phyloP scores from a whole-genome alignment of 1,139 yeast genomes.

The Debaryomyces sp. region DNA sequence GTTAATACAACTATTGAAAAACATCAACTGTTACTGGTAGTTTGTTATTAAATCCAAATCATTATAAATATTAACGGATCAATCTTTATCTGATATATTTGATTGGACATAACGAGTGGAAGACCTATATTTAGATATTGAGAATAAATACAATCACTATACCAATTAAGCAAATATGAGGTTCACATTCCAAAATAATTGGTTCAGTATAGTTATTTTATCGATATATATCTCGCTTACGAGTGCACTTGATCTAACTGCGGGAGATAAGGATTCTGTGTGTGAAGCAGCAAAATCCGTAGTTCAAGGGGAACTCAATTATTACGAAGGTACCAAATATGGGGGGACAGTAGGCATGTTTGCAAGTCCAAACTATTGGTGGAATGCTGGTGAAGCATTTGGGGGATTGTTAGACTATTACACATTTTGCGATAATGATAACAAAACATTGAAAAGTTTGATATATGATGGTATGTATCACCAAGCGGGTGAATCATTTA shows the following conservation, averaged over 20 bases:
- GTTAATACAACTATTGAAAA: neutral
- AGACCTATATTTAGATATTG: constrained; percentile 1
- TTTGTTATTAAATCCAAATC: neutral
- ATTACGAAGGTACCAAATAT: constrained; percentile 52
- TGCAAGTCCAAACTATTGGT: constrained; percentile 65
- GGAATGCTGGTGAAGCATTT: constrained; percentile 73
- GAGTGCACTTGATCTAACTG: constrained; percentile 20
- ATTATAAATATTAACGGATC: neutral
- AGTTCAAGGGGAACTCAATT: constrained; percentile 57
- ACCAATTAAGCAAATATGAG: neutral
- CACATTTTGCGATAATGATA: constrained; percentile 48
- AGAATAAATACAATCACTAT: neutral
- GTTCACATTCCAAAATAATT: neutral
- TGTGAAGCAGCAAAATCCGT: constrained; percentile 55
- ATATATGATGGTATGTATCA: constrained; percentile 47
- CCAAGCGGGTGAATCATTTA: constrained; percentile 55
- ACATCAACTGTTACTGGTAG: neutral
- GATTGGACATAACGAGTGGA: neutral
- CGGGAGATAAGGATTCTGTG: constrained; percentile 30
- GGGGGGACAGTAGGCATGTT: constrained; percentile 69
- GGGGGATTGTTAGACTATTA: constrained; percentile 61
- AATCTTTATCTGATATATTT: neutral
- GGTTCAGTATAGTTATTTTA: neutral
- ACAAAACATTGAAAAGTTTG: constrained; percentile 40
- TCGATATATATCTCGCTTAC: neutral